Percentiles rank a stretch among this genome's conserved stretches.
Evolutionary conservation across 768 basidiomycete genomes (phyloP).

Genomic region (Lactarius quietus): DNA sequence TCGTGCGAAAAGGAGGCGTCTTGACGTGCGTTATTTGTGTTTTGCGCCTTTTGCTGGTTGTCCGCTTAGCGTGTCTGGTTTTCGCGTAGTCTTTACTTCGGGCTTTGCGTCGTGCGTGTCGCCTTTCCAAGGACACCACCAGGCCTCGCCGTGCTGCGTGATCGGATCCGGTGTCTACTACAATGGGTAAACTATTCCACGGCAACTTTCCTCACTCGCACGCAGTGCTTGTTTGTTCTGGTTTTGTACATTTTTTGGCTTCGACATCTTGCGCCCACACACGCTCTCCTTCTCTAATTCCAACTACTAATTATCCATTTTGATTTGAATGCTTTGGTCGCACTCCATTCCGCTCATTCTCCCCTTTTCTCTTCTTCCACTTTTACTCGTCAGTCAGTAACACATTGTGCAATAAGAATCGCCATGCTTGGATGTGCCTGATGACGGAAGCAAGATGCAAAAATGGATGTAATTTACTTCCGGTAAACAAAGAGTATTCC

Average conservation of each 20-base stretch:
- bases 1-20: slow-evolving; percentile 11
- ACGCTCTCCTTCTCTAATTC: not conserved
- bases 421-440: not conserved
- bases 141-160: not conserved
- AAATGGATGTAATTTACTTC: not conserved
- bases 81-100: slow-evolving; percentile 2
- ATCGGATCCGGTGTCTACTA: not conserved
- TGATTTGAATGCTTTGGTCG: not conserved
- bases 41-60: not conserved
- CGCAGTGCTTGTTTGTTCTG: not conserved
- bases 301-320: not conserved
- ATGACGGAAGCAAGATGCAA: not conserved
- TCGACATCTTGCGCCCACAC: not conserved
- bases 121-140: not conserved
- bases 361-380: no score
- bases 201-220: not conserved
- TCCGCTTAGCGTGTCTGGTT: no score
- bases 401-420: no score
- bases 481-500: no score
- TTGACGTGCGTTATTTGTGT: not conserved
- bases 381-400: no score
- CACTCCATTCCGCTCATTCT: not conserved
- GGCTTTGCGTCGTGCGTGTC: slow-evolving; percentile 10
- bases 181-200: not conserved
- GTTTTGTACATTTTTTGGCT: not conserved